Conservation (phyloP, 148 eudicot species). For the Vaccinium macrocarpon region DNA sequence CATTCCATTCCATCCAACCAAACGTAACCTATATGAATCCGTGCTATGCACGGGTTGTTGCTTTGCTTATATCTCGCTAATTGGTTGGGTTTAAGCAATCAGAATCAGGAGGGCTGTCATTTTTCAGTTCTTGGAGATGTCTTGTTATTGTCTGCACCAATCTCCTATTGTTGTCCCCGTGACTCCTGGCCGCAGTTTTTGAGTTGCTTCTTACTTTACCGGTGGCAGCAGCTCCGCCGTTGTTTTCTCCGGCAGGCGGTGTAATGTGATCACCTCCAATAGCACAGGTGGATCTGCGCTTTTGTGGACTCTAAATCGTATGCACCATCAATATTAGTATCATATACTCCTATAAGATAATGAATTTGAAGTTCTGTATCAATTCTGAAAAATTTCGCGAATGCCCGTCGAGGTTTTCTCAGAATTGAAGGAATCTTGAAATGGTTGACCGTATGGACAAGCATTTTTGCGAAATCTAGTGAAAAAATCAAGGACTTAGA, state of each 20-base stretch:
- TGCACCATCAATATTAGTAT: not conserved
- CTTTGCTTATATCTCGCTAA: not conserved
- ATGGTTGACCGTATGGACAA: not conserved
- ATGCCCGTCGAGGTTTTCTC: not conserved
- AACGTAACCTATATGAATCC: not conserved
- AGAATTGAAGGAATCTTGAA: not conserved
- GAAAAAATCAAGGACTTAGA: too few species aligned
- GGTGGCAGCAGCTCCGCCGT: not conserved
- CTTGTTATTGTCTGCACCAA: conserved; percentile 14
- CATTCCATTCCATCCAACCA: too few species aligned
- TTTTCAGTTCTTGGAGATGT: conserved; percentile 16
- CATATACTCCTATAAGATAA: not conserved
- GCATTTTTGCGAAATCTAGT: too few species aligned
- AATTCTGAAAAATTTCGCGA: too few species aligned
- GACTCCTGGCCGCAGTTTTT: not conserved
- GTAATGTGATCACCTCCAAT: not conserved
- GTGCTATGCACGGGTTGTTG: not conserved
- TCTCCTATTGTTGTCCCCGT: not conserved
- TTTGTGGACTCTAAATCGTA: not conserved
- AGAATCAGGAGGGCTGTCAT: conserved; percentile 9
- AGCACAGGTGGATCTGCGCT: not conserved
- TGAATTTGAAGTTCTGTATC: too few species aligned
- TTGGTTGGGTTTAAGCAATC: not conserved
- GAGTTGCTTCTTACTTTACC: not conserved
- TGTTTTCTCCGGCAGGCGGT: not conserved